phyloP scores from a whole-genome alignment of 164 flowering plant species.

The Stephania yunnanensis region DNA sequence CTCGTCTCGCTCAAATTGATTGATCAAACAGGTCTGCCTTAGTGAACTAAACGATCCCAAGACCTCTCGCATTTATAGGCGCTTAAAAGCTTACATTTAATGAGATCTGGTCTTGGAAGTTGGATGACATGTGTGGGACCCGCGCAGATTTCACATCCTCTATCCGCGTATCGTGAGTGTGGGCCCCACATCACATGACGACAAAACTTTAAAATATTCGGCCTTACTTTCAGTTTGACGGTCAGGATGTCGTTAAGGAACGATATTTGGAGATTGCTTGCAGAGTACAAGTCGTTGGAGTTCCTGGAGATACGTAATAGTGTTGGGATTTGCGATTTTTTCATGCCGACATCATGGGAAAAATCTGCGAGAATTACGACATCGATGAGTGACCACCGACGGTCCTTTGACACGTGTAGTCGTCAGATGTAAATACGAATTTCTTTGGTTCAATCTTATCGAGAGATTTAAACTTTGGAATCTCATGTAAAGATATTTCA shows the following conservation, averaged over 20 bases:
- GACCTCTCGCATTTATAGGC: neutral
- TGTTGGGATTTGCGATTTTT: neutral
- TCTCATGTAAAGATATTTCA: neutral
- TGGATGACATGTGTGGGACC: neutral
- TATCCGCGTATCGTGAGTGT: neutral
- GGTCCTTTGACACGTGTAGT: neutral
- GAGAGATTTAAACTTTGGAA: neutral
- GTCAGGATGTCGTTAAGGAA: neutral
- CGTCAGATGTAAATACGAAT: neutral
- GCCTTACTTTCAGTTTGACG: neutral
- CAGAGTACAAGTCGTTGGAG: neutral
- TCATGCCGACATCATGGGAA: neutral
- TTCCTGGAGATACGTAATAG: neutral
- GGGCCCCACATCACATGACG: neutral
- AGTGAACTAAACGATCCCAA: neutral
- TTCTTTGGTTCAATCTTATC: neutral
- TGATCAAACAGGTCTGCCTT: neutral
- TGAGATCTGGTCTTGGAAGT: neutral
- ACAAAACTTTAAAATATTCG: neutral
- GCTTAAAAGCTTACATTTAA: neutral
- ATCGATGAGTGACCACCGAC: too few species aligned
- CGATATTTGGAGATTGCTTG: neutral
- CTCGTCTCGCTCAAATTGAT: neutral
- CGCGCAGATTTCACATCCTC: neutral
- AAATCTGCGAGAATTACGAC: too few species aligned